Conservation (phyloP, 305 asterid genomes). For the Withania somnifera region DNA sequence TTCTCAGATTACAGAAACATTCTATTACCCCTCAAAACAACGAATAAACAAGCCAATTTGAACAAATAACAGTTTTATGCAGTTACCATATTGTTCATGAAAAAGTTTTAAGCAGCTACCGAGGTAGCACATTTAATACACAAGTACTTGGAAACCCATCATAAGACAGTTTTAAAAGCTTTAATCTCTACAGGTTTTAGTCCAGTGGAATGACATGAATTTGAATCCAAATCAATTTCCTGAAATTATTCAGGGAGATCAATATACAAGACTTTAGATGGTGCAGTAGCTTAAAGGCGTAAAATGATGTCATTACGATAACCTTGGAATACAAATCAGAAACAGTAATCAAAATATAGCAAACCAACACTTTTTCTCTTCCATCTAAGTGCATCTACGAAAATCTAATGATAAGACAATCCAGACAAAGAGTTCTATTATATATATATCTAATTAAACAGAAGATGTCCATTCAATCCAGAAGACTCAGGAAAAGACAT, state of each 20-base stretch:
- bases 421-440: neutral
- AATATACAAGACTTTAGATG: neutral
- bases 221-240: neutral
- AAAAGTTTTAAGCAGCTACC: neutral
- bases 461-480: neutral
- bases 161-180: neutral
- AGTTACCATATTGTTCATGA: neutral
- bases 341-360: neutral
- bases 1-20: neutral
- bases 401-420: neutral
- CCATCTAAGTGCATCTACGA: neutral
- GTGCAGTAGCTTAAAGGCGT: neutral
- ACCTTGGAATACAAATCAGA: neutral
- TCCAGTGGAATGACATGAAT: neutral
- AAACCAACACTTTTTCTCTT: neutral
- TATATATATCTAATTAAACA: neutral
- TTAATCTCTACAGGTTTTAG: neutral
- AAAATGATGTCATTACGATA: neutral
- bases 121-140: neutral
- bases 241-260: neutral
- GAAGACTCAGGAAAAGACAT: conserved; percentile 7
- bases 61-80: neutral
- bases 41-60: neutral
- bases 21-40: neutral
- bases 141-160: neutral